phyloP scores from a whole-genome alignment of 2,329 filamentous ascomycete genomes.

The Ophiostoma ulmi region DNA sequence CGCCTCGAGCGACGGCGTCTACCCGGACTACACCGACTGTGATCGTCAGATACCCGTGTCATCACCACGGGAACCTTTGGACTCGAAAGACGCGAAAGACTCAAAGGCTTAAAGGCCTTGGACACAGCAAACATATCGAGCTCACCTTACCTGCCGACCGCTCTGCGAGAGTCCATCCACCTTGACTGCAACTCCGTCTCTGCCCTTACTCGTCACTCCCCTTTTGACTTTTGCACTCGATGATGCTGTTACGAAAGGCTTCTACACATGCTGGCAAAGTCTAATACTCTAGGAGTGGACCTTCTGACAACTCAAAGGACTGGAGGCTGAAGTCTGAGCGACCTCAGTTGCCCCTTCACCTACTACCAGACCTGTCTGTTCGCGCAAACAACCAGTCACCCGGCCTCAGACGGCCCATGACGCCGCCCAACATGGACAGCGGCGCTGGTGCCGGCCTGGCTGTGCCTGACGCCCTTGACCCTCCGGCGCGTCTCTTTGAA shows the following conservation, averaged over 20 bases:
- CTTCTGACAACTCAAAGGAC: not conserved
- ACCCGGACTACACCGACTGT: too few species aligned
- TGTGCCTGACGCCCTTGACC: constrained; percentile 54
- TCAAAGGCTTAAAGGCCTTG: too few species aligned
- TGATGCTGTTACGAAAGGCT: constrained; percentile 2
- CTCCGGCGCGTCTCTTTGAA: constrained; percentile 65
- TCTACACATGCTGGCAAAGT: constrained; percentile 3
- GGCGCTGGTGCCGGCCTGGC: constrained; percentile 33
- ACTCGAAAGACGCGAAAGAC: too few species aligned
- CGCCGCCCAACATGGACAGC: constrained; percentile 44
- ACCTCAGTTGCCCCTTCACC: not conserved
- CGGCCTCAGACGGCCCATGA: not conserved
- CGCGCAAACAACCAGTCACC: not conserved
- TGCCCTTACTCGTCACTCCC: not conserved
- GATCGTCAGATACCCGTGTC: too few species aligned
- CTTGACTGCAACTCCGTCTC: constrained; percentile 1
- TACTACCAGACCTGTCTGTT: not conserved
- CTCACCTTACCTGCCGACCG: not conserved
- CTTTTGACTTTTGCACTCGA: not conserved
- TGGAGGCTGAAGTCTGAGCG: not conserved
- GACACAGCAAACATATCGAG: not conserved
- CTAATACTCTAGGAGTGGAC: not conserved
- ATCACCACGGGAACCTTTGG: too few species aligned
- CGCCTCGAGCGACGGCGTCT: too few species aligned
- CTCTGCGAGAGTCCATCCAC: not conserved